Evolutionary conservation across 305 asterid species (phyloP).

Genomic region (Ajuga reptans): DNA sequence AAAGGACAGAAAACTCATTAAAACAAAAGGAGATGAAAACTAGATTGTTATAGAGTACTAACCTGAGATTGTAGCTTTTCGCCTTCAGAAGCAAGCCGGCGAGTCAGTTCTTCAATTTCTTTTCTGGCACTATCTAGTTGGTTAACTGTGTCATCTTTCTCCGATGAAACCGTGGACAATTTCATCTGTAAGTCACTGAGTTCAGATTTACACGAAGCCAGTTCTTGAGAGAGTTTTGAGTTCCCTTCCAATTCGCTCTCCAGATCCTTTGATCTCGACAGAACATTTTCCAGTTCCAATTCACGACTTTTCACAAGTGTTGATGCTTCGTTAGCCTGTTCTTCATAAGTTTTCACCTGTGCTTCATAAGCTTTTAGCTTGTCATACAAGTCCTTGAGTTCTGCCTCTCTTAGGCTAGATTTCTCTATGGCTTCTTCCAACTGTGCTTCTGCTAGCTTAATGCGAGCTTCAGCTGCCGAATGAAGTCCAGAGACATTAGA

Average conservation of each 20-base stretch:
- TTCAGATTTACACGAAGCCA: conserved; percentile 47
- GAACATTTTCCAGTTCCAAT: conserved; percentile 42
- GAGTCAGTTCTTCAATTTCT: conserved; percentile 47
- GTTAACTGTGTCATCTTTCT: conserved; percentile 44
- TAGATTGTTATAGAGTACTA: conserved; percentile 6
- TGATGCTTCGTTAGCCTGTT: conserved; percentile 46
- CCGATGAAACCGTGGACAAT: conserved; percentile 39
- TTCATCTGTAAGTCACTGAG: conserved; percentile 40
- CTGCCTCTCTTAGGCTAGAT: conserved; percentile 48
- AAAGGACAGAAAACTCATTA: conserved; percentile 1
- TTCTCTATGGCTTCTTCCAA: conserved; percentile 56
- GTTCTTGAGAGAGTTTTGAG: conserved; percentile 46
- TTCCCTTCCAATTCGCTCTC: conserved; percentile 44
- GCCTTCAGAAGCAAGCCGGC: conserved; percentile 49
- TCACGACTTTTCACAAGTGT: conserved; percentile 36
- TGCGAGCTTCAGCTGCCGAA: conserved; percentile 46
- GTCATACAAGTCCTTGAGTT: conserved; percentile 51
- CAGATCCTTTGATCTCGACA: conserved; percentile 36
- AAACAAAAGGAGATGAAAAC: not conserved
- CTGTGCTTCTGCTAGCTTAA: conserved; percentile 50
- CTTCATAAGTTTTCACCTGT: conserved; percentile 45
- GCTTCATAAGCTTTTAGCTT: conserved; percentile 51
- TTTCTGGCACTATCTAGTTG: conserved; percentile 43
- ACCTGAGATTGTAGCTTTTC: conserved; percentile 74
- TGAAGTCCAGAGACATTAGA: conserved; percentile 58